Conservation (phyloP, 83 land plant genomes). For the Diphasiastrum complanatum region DNA sequence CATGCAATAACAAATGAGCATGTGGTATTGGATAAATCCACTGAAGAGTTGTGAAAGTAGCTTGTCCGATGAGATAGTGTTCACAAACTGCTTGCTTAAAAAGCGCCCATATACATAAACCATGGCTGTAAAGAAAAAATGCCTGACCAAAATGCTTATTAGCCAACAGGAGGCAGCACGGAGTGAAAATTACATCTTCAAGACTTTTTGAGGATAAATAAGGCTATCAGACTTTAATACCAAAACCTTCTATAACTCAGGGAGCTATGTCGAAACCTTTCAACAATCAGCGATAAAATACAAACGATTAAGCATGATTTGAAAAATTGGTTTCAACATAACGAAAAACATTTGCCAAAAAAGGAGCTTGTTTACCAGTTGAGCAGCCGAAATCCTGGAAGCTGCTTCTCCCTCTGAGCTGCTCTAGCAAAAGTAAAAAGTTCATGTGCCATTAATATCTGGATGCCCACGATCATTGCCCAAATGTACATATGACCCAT, state of each 20-base stretch:
- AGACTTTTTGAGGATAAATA: not conserved
- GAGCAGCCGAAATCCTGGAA: conserved; percentile 79
- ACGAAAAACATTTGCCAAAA: not conserved
- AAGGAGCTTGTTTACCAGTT: conserved; percentile 51
- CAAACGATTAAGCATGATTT: not conserved
- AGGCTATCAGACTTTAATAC: no score
- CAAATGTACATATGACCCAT: conserved; percentile 91
- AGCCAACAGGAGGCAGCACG: not conserved
- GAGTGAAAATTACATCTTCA: not conserved
- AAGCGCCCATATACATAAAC: conserved; percentile 87
- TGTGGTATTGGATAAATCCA: conserved; percentile 77
- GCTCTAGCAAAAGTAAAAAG: conserved; percentile 73
- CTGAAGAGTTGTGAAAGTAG: conserved; percentile 58
- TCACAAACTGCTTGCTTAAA: conserved; percentile 75
- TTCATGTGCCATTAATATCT: conserved; percentile 80
- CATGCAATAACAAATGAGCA: conserved; percentile 75
- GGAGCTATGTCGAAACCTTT: no score
- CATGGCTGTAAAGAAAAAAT: conserved; percentile 95
- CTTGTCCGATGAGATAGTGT: conserved; percentile 72
- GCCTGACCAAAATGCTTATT: conserved; percentile 45
- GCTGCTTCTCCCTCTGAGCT: conserved; percentile 56
- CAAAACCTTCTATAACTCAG: no score
- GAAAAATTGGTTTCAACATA: not conserved
- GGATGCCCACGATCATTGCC: conserved; percentile 86
- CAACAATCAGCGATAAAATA: no score